phyloP scores from a whole-genome alignment of 2,329 filamentous ascomycete species.

The Ceratocystis alfenasii region DNA sequence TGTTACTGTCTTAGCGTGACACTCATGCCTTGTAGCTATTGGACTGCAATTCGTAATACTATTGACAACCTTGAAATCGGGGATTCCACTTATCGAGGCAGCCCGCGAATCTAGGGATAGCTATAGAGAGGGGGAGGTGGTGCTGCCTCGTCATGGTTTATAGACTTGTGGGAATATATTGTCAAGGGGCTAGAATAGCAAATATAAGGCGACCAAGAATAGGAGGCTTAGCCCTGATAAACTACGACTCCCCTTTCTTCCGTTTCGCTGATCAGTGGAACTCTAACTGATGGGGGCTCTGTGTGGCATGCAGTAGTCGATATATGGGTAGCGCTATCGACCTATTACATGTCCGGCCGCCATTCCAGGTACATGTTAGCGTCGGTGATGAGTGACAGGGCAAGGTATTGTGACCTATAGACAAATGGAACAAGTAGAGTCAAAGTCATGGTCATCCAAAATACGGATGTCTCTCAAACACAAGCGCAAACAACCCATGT shows the following conservation, averaged over 20 bases:
- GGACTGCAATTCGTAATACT: neutral
- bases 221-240: neutral
- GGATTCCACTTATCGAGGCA: constrained; percentile 3
- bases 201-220: neutral
- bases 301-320: neutral
- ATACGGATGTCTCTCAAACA: neutral
- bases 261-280: neutral
- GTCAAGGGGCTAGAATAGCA: neutral
- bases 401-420: neutral
- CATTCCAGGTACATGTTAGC: neutral
- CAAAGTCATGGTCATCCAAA: neutral
- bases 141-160: neutral
- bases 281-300: neutral
- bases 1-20: neutral
- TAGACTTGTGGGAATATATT: neutral
- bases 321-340: constrained; percentile 1
- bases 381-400: neutral
- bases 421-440: neutral
- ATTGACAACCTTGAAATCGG: neutral
- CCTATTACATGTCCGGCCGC: neutral
- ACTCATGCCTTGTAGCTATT: neutral
- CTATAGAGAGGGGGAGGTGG: neutral
- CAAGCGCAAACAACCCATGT: neutral
- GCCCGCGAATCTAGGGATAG: constrained; percentile 1
- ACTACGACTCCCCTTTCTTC: neutral